phyloP scores from a whole-genome alignment of 2,329 filamentous ascomycete genomes.

The Trichoderma koningiopsis region DNA sequence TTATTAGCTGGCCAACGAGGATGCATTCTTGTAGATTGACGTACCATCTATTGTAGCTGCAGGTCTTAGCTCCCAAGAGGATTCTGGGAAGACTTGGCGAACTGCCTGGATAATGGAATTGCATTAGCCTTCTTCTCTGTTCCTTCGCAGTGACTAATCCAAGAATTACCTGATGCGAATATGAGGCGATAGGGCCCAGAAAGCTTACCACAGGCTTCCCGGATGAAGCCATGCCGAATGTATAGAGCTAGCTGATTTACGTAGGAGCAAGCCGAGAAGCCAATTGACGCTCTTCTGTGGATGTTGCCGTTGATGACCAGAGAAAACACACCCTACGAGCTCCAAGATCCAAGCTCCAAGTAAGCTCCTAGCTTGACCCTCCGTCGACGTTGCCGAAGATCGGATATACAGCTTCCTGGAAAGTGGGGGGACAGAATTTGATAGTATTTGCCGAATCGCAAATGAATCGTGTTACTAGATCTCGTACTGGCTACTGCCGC shows the following conservation, averaged over 20 bases:
- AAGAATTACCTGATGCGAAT: constrained; percentile 52
- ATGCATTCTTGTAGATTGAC: constrained; percentile 23
- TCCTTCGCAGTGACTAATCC: neutral
- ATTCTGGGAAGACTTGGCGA: constrained; percentile 50
- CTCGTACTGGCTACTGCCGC: neutral
- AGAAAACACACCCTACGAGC: neutral
- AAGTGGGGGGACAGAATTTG: constrained; percentile 13
- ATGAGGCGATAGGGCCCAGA: constrained; percentile 53
- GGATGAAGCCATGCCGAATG: constrained; percentile 33
- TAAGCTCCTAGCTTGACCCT: neutral
- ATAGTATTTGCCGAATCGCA: neutral
- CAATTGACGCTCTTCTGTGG: neutral
- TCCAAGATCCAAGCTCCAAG: neutral
- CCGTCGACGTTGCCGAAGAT: constrained; percentile 18
- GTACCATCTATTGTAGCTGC: constrained; percentile 54
- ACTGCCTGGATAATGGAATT: constrained; percentile 42
- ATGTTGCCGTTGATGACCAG: neutral
- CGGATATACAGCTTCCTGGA: constrained; percentile 8
- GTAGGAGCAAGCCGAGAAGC: neutral
- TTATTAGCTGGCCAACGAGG: neutral
- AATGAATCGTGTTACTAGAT: neutral
- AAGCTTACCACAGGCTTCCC: constrained; percentile 50
- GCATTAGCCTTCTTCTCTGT: neutral
- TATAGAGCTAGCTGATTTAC: neutral
- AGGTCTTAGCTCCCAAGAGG: constrained; percentile 52